Evolutionary conservation across 106 monocot genomes (phyloP).

Genomic region (Phalaenopsis aphrodite): DNA sequence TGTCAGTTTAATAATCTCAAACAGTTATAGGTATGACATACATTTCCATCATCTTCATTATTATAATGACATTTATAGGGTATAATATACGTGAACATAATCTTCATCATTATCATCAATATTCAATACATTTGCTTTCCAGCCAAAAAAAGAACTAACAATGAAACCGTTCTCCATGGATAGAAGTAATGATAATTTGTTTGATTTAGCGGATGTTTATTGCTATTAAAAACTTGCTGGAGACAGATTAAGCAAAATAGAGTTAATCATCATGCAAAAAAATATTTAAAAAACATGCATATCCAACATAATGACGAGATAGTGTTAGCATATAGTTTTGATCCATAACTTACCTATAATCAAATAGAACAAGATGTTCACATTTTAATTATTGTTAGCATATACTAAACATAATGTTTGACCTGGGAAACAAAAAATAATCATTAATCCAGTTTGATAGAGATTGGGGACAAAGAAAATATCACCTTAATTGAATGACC

Average conservation of each 20-base stretch:
- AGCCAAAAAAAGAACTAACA: not conserved
- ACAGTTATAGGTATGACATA: not conserved
- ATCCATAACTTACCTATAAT: not conserved
- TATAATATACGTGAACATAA: too few relatives aligned
- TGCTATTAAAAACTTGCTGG: not conserved
- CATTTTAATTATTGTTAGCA: not conserved
- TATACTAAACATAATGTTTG: not conserved
- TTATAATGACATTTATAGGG: too few relatives aligned
- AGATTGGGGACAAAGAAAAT: not conserved
- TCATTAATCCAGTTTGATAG: not conserved
- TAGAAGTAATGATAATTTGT: not conserved
- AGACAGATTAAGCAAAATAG: not conserved
- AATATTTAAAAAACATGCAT: too few relatives aligned
- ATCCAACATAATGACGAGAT: too few relatives aligned
- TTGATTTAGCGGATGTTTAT: not conserved
- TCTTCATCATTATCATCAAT: not conserved
- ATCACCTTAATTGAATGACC: conserved; percentile 76
- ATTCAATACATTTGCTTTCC: not conserved
- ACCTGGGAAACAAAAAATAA: not conserved
- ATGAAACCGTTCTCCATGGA: not conserved
- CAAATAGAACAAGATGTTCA: not conserved
- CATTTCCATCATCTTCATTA: not conserved
- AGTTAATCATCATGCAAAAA: too few relatives aligned
- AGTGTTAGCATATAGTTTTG: not conserved
- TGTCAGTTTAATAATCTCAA: not conserved